These are phyloP conservation scores for Stemphylium lycopersici DNA, from an alignment of 2,329 filamentous ascomycete species.

Conservation along the genomic window DNA sequence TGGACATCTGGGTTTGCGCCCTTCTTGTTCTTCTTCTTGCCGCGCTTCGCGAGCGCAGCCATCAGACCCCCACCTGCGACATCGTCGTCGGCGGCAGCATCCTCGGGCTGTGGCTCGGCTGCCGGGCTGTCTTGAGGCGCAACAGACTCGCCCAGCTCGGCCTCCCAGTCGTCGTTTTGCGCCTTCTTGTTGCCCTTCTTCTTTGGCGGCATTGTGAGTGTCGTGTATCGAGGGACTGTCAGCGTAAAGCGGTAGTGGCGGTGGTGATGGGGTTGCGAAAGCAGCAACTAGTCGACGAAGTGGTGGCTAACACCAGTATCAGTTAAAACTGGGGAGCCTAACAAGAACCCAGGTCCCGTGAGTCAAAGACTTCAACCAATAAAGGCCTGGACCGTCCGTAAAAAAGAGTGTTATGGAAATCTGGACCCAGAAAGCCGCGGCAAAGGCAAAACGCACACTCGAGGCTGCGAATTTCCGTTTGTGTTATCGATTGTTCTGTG, in stretches of 20 bases:
- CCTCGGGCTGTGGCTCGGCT: conserved; percentile 32
- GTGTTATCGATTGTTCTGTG: conserved; percentile 26
- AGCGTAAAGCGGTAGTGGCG: background rate
- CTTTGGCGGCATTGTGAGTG: conserved; percentile 80
- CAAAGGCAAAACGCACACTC: conserved; percentile 33
- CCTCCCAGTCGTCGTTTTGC: conserved; percentile 94
- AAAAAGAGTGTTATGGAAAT: conserved; percentile 21
- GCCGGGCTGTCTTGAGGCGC: conserved; percentile 63
- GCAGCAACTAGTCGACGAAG: background rate
- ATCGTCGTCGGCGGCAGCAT: conserved; percentile 54
- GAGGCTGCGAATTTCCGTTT: conserved; percentile 32
- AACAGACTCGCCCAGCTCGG: conserved; percentile 81
- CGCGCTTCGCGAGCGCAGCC: conserved; percentile 61
- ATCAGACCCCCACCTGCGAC: conserved; percentile 57
- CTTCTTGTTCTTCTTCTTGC: conserved; percentile 85
- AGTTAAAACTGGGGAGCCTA: conserved; percentile 15
- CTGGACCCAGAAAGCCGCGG: conserved; percentile 17
- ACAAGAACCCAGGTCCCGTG: conserved; percentile 23
- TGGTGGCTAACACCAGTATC: conserved; percentile 1
- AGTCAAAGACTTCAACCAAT: conserved; percentile 31
- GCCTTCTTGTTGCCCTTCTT: conserved; percentile 91
- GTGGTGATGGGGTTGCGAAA: conserved; percentile 3
- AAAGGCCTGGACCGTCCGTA: conserved; percentile 30
- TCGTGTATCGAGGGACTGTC: background rate
- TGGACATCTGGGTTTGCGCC: conserved; percentile 71